Base-by-base conservation (phyloP, 2,329 filamentous ascomycete species). In the Huntiella abstrusa region DNA sequence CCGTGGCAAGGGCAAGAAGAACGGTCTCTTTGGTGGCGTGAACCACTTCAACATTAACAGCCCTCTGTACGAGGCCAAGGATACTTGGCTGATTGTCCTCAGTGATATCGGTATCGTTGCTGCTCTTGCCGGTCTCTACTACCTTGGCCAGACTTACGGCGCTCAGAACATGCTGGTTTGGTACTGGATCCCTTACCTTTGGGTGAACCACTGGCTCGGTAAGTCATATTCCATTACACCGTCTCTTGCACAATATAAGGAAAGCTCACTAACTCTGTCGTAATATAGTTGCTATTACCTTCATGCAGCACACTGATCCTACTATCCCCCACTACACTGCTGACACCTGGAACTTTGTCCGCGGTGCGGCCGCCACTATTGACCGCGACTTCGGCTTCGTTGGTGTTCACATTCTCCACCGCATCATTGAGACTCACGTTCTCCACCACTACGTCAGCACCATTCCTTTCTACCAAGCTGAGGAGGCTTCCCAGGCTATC, bases 161-260 rank as follows among this genome's bases (percentile, higher is more conserved):
- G 88, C 78, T 70, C 61, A 69, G 59, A 96, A 95, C 69, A 69
- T 96, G 61, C 66, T 83, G 50, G 81, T 98, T 52, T 96, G 91
- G 88, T 98, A 98, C 67, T 77, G 87, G 58, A 59, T 92, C 49
- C 91, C 91, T 34, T 98, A 96, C 63, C 71, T 95, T 51, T 95
- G 88, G 88, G 87, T 95, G 48, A 93, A 96, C 75, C 86, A 95
- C 75, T 96, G 88, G 88, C 81, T 96, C 48, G 83, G 84, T 91
- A 77, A 72, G 83, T 73, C 44, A 47, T 49, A 19, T 15, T 7
- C 43, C 43, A 19, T 11, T 8, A 16, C 13, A 38, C 4, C 6
- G 19, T 22, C 13, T 44, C 13, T 13, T 13, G 3, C n/a, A 8
- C 11, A 7, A 38, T 35, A 28, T 40, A 22, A n/a, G 7, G 7